phyloP scores from a whole-genome alignment of 129 eudicot species.

The Heracleum sosnowskyi region DNA sequence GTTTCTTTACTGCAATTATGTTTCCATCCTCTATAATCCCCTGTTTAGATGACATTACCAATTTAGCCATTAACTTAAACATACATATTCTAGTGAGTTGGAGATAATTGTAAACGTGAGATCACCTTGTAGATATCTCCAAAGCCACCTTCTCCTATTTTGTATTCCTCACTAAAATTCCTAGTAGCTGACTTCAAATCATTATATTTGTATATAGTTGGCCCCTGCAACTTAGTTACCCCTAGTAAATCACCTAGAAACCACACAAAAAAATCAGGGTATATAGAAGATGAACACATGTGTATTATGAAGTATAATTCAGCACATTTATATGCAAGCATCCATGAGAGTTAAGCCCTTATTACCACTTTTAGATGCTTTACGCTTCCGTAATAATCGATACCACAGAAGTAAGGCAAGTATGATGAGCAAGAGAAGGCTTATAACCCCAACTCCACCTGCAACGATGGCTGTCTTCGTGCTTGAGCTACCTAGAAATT shows the following conservation, averaged over 20 bases:
- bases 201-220: slow-evolving; percentile 28
- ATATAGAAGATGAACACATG: not conserved
- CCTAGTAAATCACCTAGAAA: slow-evolving; percentile 14
- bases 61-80: not conserved
- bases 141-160: slow-evolving; percentile 33
- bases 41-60: slow-evolving; percentile 12
- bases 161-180: slow-evolving; percentile 40
- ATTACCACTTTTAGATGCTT: not conserved
- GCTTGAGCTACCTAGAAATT: slow-evolving; percentile 17
- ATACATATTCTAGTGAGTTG: not conserved
- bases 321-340: not conserved
- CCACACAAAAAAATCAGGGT: not conserved
- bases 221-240: slow-evolving; percentile 46
- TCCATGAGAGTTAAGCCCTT: not conserved
- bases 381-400: not conserved
- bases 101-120: not conserved
- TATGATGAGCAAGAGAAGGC: slow-evolving; percentile 10
- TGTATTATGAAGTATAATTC: not conserved
- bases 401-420: not conserved
- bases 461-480: slow-evolving; percentile 25
- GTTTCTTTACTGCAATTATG: slow-evolving; percentile 48
- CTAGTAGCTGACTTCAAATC: slow-evolving; percentile 29
- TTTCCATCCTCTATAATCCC: slow-evolving; percentile 47
- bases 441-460: slow-evolving; percentile 20
- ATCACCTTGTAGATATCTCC: slow-evolving; percentile 4